Percentiles rank a stretch among this genome's conserved stretches.
Evolutionary conservation across 2,329 filamentous ascomycete species (phyloP).

Genomic region (Xylariaceae sp.): DNA sequence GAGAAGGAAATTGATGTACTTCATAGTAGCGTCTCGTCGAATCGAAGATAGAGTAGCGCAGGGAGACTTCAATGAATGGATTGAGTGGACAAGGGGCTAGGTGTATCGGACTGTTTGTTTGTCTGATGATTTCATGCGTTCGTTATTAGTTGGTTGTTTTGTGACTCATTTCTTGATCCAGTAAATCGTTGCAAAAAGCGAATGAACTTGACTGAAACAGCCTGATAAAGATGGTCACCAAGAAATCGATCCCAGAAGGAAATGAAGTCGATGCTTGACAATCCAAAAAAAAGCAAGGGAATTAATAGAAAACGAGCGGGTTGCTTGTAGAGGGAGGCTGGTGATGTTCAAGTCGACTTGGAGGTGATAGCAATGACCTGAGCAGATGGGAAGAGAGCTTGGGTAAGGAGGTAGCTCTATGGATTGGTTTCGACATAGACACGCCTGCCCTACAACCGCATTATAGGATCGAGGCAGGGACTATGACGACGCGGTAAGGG

Average conservation of each 20-base stretch:
- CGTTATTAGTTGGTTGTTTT: slow-evolving; percentile 13
- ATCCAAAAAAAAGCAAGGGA: slow-evolving; percentile 56
- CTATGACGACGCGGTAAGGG: too few species aligned
- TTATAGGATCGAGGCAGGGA: too few species aligned
- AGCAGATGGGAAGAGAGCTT: neutral
- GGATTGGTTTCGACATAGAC: neutral
- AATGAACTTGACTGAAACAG: slow-evolving; percentile 31
- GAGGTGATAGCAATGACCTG: slow-evolving; percentile 4
- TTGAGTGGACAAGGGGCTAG: neutral
- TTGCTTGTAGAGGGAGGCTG: slow-evolving; percentile 9
- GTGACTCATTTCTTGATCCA: slow-evolving; percentile 33
- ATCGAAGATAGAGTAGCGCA: neutral
- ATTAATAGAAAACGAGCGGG: slow-evolving; percentile 23
- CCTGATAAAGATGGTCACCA: slow-evolving; percentile 40
- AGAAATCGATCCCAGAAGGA: slow-evolving; percentile 33
- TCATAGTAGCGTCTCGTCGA: slow-evolving; percentile 32
- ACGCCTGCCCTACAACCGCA: too few species aligned
- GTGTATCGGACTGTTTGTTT: neutral
- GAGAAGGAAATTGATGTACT: slow-evolving; percentile 25
- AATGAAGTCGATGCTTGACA: slow-evolving; percentile 44
- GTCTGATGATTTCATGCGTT: slow-evolving; percentile 1
- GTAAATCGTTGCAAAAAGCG: slow-evolving; percentile 38
- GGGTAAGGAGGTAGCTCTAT: neutral
- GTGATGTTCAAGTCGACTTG: slow-evolving; percentile 26
- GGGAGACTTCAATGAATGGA: neutral